Evolutionary conservation across 1,284 basidiomycete genomes (phyloP), one percentile per base, ranked within the genome.

Genomic region (Tylopilus sp.): DNA sequence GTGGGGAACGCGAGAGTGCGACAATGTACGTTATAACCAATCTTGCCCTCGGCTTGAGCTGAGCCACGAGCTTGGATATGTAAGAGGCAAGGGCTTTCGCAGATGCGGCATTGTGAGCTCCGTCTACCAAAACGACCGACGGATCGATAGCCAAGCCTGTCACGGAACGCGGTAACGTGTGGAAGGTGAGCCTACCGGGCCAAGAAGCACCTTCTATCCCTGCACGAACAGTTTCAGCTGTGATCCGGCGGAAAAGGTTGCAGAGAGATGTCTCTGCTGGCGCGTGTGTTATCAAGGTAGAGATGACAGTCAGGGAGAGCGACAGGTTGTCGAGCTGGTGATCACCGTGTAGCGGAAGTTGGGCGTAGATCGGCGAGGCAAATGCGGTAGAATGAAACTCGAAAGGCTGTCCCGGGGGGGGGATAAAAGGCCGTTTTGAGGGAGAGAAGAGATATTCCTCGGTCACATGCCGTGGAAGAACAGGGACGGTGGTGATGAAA

Each of bases 51-150:
- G 58, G 41, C 56, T 48, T 47, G 41, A 55, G 35, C 56, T 58
- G 43, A 69, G 54, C 38, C 28, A 59, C 50, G 16, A 65, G 49
- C 2, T 72, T 64, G 30, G 79, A 73, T 49, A 98, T 71, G 65
- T 94, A 98, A 6, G 73, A 64, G 1, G 83, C 75, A 8, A 99
- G 78, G 0, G 82, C 82, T 16, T 66, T 56, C 0, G 92, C 79
- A 0, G 93, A 94, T 6, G 89, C 84, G n/a, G 83, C 73, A 63
- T 99, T 99, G 66, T 99, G 97, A 1, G 97, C 96, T 4, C 97
- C 97, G 63, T 99, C 97, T 2, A 88, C 85, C 7, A 99, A 76
- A 6, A 94, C 70, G 6, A 73, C 61, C 3, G 74, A 56, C 16
- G 65, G 62, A 41, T 63, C 53, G 41, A 34, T 59, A 29, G 43